These are phyloP conservation scores for Naganishia cerealis DNA, from an alignment of 1,284 basidiomycete genomes.

Conservation along the genomic window DNA sequence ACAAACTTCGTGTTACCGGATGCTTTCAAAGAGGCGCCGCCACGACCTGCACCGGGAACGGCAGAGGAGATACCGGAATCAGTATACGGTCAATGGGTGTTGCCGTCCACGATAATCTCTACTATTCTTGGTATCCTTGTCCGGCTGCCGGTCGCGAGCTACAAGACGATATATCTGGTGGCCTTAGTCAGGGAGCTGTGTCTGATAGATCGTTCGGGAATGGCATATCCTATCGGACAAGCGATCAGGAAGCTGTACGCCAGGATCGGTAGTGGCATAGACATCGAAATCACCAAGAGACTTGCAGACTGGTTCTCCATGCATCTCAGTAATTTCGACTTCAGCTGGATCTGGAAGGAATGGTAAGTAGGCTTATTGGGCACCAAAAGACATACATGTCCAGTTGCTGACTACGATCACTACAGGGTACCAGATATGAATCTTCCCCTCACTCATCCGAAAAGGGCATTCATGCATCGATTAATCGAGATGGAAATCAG, in stretches of 20 bases:
- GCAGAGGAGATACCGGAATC: constrained; percentile 13
- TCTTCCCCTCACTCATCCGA: constrained; percentile 74
- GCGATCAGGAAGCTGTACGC: constrained; percentile 83
- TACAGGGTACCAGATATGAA: constrained; percentile 79
- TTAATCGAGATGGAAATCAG: constrained; percentile 87
- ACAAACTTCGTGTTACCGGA: constrained; percentile 80
- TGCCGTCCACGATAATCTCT: constrained; percentile 48
- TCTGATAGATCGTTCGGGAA: constrained; percentile 82
- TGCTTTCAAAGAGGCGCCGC: constrained; percentile 62
- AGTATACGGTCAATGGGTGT: constrained; percentile 30
- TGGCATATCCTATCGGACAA: constrained; percentile 94
- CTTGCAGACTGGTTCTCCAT: constrained; percentile 93
- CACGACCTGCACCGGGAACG: constrained; percentile 38
- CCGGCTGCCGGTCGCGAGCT: constrained; percentile 71
- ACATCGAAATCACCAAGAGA: constrained; percentile 75
- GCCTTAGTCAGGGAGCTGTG: constrained; percentile 89
- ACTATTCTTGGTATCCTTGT: constrained; percentile 74
- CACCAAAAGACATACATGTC: not conserved
- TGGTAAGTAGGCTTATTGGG: constrained; percentile 63
- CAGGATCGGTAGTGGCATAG: constrained; percentile 68
- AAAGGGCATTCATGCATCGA: constrained; percentile 80
- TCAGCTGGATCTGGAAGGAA: constrained; percentile 99
- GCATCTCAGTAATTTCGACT: constrained; percentile 97
- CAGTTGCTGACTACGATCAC: constrained; percentile 17
- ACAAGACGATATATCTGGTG: constrained; percentile 82